Base-by-base conservation (phyloP, 805 yeast species). In the Pichia occidentalis region DNA sequence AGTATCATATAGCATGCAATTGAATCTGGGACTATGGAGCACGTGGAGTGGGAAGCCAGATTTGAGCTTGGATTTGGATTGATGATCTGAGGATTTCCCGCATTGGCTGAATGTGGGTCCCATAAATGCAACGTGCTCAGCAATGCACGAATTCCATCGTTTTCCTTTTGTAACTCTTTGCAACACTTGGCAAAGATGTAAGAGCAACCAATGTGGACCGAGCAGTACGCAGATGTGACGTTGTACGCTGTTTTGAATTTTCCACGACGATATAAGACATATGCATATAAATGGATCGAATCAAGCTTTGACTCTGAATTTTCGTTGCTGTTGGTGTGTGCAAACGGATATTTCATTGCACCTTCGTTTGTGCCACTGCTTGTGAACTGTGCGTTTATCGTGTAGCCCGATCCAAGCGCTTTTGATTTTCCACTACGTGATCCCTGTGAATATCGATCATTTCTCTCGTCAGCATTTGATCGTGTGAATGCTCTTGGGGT, bases 111-210 rank as follows among this genome's bases (percentile, higher is more conserved):
- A 21, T 45, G 30, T 5, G 36, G 29, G 18, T 56, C 57, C 73
- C 73, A 69, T 11, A 57, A 32, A 16, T 59, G 57, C 24, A 60
- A 54, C 0, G 66, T 61, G 21, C 52, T 56, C 17, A 64, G 65
- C 24, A 74, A 57, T 1, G 73, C 77, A 33, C 61, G 64, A 1
- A 80, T 68, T 1, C 95, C 95, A 48, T 80, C 84, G 27, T 68
- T 61, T 46, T 66, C 76, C 46, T 64, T 62, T 32, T 71, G 70
- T 38, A 83, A 60, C 32, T 68, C 63, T 39, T 78, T 55, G 37
- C 86, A 77, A 54, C 83, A 73, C 50, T 74, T 72, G 1, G 85
- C 94, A 61, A 73, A 85, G 1, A 88, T 57, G 54, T 74, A 88
- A 0, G 80, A 68, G 53, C 95, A 85, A 1, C 95, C 95, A 26